Base-by-base conservation (phyloP, 2,329 filamentous ascomycete genomes). In the Stachybotrys elegans region DNA sequence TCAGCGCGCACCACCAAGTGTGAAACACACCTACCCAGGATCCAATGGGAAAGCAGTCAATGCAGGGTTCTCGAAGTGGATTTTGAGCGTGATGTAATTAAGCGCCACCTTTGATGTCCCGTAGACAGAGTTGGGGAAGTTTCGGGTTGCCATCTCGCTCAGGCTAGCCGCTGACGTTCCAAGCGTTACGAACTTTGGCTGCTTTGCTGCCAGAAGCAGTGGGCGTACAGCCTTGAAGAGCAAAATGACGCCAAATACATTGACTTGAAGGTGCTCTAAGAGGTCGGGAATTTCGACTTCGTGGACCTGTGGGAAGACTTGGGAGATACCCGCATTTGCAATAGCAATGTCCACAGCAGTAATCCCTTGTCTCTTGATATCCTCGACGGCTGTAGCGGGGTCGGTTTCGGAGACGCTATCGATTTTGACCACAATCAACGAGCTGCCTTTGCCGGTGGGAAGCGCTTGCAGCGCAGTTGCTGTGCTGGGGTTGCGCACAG, bases 31-130 rank as follows among this genome's bases (percentile, higher is more conserved):
- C n/a, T n/a, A n/a, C n/a, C 31, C 31, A 9, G 31, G 31, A 16
- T 34, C 31, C 14, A 34, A 12, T 16, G n/a, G 8, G 19, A 34
- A 34, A 9, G 11, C n/a, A 8, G 8, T 12, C 11, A 34, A 17
- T 8, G 14, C 8, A 4, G 54, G 46, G 16, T 65, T 59, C 40
- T 65, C 63, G 11, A 45, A 44, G 40, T 59, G 44, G 17, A 65
- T 59, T 8, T 55, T 48, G 14, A 51, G 48, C 14, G 55, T 57
- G 31, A 58, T 50, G 59, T 60, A 66, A 42, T 57, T 52, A 11
- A 55, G 42, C 6, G 48, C 59, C 1, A 60, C 55, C 51, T 78
- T 77, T 36, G 62, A 61, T 0, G 67, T 51, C 0, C 67, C 73
- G 47, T 78, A 76, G 0, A 61, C 60, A 0, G 66, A 59, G 16